These are phyloP conservation scores for Solanum pinnatisectum DNA, from an alignment of 257 asterid genomes.

Conservation along the genomic window DNA sequence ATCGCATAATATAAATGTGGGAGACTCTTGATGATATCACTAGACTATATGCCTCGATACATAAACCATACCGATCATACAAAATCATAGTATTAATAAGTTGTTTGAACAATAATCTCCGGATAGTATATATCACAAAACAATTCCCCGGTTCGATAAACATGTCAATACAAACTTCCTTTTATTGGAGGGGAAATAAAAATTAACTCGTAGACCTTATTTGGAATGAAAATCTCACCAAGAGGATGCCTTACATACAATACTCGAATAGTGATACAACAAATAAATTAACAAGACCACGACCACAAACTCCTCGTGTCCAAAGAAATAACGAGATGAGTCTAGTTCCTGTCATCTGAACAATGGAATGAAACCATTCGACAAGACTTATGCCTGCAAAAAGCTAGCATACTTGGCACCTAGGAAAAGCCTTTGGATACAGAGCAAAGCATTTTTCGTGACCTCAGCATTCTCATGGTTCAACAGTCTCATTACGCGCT, in stretches of 20 bases:
- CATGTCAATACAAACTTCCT: not conserved
- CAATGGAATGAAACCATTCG: not conserved
- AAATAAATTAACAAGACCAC: not conserved
- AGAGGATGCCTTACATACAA: not conserved
- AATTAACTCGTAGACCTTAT: not conserved
- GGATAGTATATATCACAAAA: not conserved
- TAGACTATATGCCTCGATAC: not conserved
- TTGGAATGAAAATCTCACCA: not conserved
- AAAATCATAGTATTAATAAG: not conserved
- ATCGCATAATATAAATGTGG: not conserved
- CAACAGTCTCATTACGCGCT: constrained; percentile 89
- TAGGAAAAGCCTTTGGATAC: constrained; percentile 92
- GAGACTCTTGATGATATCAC: not conserved
- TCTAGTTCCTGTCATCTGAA: not conserved
- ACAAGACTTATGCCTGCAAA: constrained; percentile 44
- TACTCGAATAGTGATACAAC: not conserved
- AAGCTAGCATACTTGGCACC: constrained; percentile 98
- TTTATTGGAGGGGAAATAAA: not conserved
- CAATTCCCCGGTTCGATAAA: not conserved
- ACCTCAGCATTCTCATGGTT: constrained; percentile 89
- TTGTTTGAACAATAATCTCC: not conserved
- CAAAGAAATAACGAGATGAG: not conserved
- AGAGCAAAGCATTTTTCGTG: constrained; percentile 83
- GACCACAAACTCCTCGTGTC: not conserved
- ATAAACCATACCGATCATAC: not conserved